Evolutionary conservation across 2,329 filamentous ascomycete species (phyloP), one percentile per base, ranked within the genome.

Genomic region (Mariannaea elegans): DNA sequence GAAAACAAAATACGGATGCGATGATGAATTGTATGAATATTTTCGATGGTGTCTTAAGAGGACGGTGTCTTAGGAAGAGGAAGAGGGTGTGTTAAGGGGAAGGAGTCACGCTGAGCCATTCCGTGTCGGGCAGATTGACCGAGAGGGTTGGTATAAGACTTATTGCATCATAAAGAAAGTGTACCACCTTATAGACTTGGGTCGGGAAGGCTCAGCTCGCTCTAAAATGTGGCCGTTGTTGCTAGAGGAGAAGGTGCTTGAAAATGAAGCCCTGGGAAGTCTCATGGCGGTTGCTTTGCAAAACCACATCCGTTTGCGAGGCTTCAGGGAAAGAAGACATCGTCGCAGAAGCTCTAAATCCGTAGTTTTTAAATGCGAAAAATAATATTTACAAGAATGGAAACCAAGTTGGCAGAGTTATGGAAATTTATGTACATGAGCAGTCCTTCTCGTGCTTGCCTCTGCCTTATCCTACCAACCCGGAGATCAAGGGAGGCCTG

Each of bases 21-120:
- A 41, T 39, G 50, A 54, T 64, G 44, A 44, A 42, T 23, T 55
- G 53, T 65, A 69, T 67, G 53, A 39, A 71, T 71, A 65, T 53
- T 55, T 53, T 56, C 56, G 60, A 56, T 49, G 60, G 51, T 44
- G 36, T 52, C 56, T 38, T 69, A 71, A 66, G 65, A 52, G 47
- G 52, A 44, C 51, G 39, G 48, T 39, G 38, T 41, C 24, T 63
- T 65, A 64, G 67, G 50, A 59, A 44, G 51, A 61, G 54, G 38
- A 48, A 19, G 31, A 23, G 21, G 52, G 42, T 29, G 38, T 52
- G 45, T 32, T 34, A 13, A 62, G 58, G 36, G 67, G 67, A 69
- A 69, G 67, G 67, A 70, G 67, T 63, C 24, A 65, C 54, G 38
- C 62, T 51, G 52, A 27, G 29, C 4, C n/a, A 16, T 36, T 49